phyloP scores from a whole-genome alignment of 192 early-diverging fungal genomes.

The Coemansia sp. region DNA sequence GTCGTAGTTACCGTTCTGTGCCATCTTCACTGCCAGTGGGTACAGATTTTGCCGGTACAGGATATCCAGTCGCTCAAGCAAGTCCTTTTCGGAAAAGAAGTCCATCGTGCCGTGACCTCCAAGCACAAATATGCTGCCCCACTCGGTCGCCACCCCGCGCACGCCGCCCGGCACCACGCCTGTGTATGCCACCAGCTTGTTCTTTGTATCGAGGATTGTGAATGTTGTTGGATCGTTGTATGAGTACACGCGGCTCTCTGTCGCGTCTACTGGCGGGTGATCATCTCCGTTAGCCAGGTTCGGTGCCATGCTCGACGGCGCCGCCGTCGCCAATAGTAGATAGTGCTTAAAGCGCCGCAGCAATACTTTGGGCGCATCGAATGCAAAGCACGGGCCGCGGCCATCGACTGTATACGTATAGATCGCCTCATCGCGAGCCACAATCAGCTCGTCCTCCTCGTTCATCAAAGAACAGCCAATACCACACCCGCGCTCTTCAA shows the following conservation, averaged over 20 bases:
- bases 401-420: slow-evolving; percentile 93
- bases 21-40: slow-evolving; percentile 83
- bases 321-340: slow-evolving; percentile 34
- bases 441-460: slow-evolving; percentile 80
- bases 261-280: slow-evolving; percentile 59
- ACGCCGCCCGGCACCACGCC: slow-evolving; percentile 73
- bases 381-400: slow-evolving; percentile 87
- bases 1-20: slow-evolving; percentile 77
- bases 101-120: slow-evolving; percentile 55
- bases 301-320: slow-evolving; percentile 33
- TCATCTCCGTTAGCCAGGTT: slow-evolving; percentile 35
- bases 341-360: slow-evolving; percentile 39
- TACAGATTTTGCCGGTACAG: slow-evolving; percentile 91
- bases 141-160: slow-evolving; percentile 76
- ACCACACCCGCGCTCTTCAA: slow-evolving; percentile 83
- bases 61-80: slow-evolving; percentile 82
- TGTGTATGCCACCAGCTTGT: slow-evolving; percentile 88
- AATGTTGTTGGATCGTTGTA: slow-evolving; percentile 52
- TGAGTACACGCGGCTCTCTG: slow-evolving; percentile 40
- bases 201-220: slow-evolving; percentile 83
- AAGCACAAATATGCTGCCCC: slow-evolving; percentile 87
- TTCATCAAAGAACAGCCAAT: slow-evolving; percentile 73
- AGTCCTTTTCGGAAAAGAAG: slow-evolving; percentile 84
- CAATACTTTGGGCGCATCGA: slow-evolving; percentile 63
- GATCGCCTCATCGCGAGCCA: slow-evolving; percentile 87